phyloP scores from a whole-genome alignment of 495 filamentous ascomycete genomes.

The Symbiotaphrina buchneri region DNA sequence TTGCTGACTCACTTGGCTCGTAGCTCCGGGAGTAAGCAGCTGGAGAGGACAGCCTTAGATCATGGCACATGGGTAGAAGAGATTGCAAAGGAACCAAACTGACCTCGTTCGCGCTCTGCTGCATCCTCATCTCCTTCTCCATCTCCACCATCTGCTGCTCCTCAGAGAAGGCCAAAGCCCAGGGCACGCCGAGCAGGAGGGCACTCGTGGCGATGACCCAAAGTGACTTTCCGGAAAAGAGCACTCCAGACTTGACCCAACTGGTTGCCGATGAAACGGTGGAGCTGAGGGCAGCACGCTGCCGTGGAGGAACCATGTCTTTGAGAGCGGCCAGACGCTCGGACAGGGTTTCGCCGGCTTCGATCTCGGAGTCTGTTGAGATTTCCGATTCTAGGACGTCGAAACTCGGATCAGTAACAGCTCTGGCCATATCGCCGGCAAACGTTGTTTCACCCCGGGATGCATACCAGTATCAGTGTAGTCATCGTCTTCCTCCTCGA shows the following conservation, averaged over 20 bases:
- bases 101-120: conserved; percentile 53
- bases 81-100: conserved; percentile 11
- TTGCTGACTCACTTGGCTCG: conserved; percentile 4
- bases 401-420: conserved; percentile 1
- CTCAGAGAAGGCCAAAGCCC: conserved; percentile 76
- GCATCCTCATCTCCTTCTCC: conserved; percentile 92
- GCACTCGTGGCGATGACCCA: conserved; percentile 77
- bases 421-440: background rate
- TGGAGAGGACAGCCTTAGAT: too few species aligned
- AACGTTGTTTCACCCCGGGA: too few species aligned
- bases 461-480: conserved; percentile 66
- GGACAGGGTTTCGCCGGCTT: conserved; percentile 31
- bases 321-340: conserved; percentile 70
- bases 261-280: conserved; percentile 30
- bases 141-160: conserved; percentile 90
- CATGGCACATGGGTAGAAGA: too few species aligned
- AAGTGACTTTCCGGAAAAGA: conserved; percentile 56
- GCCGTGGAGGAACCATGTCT: conserved; percentile 75
- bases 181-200: conserved; percentile 78
- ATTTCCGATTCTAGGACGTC: conserved; percentile 24
- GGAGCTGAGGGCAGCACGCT: conserved; percentile 43
- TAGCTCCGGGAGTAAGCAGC: conserved; percentile 23
- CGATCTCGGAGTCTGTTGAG: conserved; percentile 22
- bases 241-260: conserved; percentile 35
- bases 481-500: conserved; percentile 53